Base-by-base conservation (phyloP, 176 grass and related monocot genomes). In the Alopecurus myosuroides region DNA sequence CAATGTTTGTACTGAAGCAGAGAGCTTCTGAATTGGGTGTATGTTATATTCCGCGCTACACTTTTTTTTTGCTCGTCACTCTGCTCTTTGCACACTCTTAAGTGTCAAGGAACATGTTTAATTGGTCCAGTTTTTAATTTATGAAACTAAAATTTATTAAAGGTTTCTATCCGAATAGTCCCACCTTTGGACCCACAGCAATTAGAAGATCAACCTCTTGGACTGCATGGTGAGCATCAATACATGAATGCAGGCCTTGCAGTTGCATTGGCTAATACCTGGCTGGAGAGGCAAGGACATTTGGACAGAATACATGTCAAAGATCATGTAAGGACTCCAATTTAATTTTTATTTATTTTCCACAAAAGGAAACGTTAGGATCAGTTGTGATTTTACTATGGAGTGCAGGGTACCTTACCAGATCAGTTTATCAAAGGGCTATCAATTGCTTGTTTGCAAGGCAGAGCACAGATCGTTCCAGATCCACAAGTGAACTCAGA, bases 21-120 rank as follows among this genome's bases (percentile, higher is more conserved):
- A 89, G 56, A 88, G 97, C 97, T 88, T 92, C 91, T 90, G 83
- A 94, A 71, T 96, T 99, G 91, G 97, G 78, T 90, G 91, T 99
- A 92, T 87, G 93, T 93, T 77, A 51, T 41, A 49, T 81, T 87
- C 26, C 19, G 5, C 87, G 79, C 42, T 71, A 39, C 63, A 70
- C 29, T 77, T 86, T 17, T 86, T 11, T 82, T 88, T 62, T 88
- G 23, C 15, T 86, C 61, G 83, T 30, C 57, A 82, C 62, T 44
- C 65, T 68, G 31, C 56, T 70, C 56, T 70, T 68, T 64, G 8
- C 14, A 65, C 8, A 55, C 58, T 58, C n/a, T 88, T 1, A 49
- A 48, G 33, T 81, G 13, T 37, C 11, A 41, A 68, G 26, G 23
- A 67, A n/a, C 56, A 67, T 82, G 42, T 36, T 36, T 63, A 77